Evolutionary conservation across 2,329 filamentous ascomycete species (phyloP), one percentile per base, ranked within the genome.

Genomic region (Hymenoscyphus albidus): DNA sequence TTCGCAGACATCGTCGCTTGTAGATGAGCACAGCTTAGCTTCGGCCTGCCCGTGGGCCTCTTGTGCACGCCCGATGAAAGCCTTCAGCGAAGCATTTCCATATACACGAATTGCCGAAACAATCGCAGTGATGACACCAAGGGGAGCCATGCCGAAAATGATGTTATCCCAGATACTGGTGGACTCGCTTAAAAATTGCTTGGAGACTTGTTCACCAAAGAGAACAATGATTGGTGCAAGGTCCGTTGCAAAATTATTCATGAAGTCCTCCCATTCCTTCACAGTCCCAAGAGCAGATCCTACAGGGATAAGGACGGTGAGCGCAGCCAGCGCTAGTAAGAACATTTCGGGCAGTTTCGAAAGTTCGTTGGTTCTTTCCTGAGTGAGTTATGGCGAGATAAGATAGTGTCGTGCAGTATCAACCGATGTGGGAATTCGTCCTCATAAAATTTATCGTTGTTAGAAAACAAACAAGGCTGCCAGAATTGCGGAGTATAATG

Each of bases 21-120:
- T 81, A 4, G 80, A 83, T 0, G 80, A 80, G 64, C 81, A 74
- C 0, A 82, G 68, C 31, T 82, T 80, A 0, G 71, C 70, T 35
- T 82, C 80, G 0, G 76, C 77, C 1, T 74, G 73, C 0, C 78
- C 76, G 0, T 73, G 72, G 3, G 76, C 78, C 66, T 82, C 81
- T 44, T 79, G 75, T 0, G 78, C 79, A 42, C 42, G 32, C 22
- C 62, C 57, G 35, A 64, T 60, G n/a, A 64, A 42, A n/a, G 62
- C 62, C 5, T 27, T 32, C 5, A 64, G 42, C 5, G 35, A 60
- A 10, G 40, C 27, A 44, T 7, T 31, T 6, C 62, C 58, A 6
- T 39, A 51, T 16, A 60, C 57, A 14, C 62, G 62, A 35, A 64
- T 64, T n/a, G 57, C 62, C 5, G 56, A 51, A 6, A 59, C 62